A percentile compares a stretch with the other conserved stretches of the same genome.
phyloP scores from a whole-genome alignment of 2,329 filamentous ascomycete genomes.

The Alternaria sp. region DNA sequence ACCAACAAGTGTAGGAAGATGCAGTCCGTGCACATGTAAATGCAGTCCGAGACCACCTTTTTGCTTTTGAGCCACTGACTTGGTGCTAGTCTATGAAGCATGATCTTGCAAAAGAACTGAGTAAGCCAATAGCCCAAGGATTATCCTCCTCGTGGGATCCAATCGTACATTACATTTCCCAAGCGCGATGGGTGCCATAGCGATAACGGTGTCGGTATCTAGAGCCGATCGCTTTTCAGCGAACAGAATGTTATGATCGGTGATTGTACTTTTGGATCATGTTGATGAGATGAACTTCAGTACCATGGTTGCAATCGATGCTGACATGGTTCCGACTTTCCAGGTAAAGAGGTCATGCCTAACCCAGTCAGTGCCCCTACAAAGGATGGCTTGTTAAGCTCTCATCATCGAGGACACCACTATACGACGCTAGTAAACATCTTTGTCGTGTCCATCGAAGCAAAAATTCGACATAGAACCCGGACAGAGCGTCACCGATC shows the following conservation, averaged over 20 bases:
- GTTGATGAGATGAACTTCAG: neutral
- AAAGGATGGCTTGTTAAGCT: neutral
- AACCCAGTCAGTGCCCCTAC: neutral
- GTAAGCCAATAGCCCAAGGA: neutral
- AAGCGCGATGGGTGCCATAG: neutral
- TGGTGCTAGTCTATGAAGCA: neutral
- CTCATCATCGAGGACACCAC: neutral
- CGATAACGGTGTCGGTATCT: neutral
- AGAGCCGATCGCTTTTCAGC: neutral
- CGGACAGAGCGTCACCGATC: neutral
- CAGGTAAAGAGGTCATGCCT: neutral
- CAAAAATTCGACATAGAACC: neutral
- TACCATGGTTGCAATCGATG: slow-evolving; percentile 2
- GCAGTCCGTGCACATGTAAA: neutral
- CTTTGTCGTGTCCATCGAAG: neutral
- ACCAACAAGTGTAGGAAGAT: neutral
- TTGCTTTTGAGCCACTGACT: slow-evolving; percentile 4
- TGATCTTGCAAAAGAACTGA: slow-evolving; percentile 5
- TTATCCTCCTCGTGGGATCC: slow-evolving; percentile 1
- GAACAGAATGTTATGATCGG: neutral
- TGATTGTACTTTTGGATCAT: neutral
- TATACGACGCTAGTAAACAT: neutral
- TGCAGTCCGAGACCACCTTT: neutral
- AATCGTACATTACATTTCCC: neutral
- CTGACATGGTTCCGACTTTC: neutral